Percentiles rank a stretch among this genome's conserved stretches.
Evolutionary conservation across 1,139 yeast genomes (phyloP).

Genomic region (Suhomyces wounanorum): DNA sequence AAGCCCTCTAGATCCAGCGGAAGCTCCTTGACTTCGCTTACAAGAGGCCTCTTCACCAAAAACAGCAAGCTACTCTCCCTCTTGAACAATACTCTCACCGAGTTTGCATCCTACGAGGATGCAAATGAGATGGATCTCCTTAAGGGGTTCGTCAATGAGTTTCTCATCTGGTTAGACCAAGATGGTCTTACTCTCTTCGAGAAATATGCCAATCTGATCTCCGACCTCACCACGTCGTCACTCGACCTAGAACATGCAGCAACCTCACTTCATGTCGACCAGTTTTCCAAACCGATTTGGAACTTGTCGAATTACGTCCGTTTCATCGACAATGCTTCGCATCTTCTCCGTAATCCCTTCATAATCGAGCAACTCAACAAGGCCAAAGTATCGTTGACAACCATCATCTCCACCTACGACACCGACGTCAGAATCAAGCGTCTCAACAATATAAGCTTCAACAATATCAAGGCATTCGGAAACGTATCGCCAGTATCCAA

Average conservation of each 20-base stretch:
- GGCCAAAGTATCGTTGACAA: constrained; percentile 21
- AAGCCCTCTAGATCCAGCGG: constrained; percentile 34
- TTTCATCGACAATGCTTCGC: constrained; percentile 29
- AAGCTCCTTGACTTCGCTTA: constrained; percentile 34
- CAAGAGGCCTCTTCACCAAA: constrained; percentile 46
- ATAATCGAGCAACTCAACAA: constrained; percentile 34
- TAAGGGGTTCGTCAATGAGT: constrained; percentile 42
- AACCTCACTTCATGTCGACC: constrained; percentile 20
- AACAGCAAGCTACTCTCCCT: constrained; percentile 34
- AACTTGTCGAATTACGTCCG: constrained; percentile 35
- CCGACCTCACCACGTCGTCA: constrained; percentile 10
- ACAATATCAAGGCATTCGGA: constrained; percentile 32
- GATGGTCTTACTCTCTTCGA: constrained; percentile 36
- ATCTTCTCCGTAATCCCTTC: constrained; percentile 41
- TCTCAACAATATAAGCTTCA: constrained; percentile 39
- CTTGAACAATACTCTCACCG: constrained; percentile 22
- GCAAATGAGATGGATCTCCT: constrained; percentile 30
- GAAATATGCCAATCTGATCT: constrained; percentile 27
- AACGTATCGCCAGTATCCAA: constrained; percentile 9
- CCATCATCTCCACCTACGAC: constrained; percentile 24
- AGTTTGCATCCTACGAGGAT: constrained; percentile 17
- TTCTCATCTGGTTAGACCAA: constrained; percentile 42
- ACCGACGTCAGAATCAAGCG: constrained; percentile 21
- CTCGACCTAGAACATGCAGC: constrained; percentile 18
- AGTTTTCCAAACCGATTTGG: constrained; percentile 34